These are phyloP conservation scores for Hygrocybe coccinea DNA, from an alignment of 768 basidiomycete species.

Conservation along the genomic window DNA sequence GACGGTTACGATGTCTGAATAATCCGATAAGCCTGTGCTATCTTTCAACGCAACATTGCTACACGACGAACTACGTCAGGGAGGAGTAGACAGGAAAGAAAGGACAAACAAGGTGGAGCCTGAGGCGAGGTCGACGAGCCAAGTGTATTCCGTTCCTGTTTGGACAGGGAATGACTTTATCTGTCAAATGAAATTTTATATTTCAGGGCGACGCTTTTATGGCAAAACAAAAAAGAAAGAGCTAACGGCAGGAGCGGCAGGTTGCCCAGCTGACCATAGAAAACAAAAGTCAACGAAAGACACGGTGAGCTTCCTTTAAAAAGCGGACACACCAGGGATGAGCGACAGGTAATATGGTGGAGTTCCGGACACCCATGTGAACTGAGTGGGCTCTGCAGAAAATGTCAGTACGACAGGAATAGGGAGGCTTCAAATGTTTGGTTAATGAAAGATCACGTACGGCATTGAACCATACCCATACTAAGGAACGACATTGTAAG, in stretches of 20 bases:
- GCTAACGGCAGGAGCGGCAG: slow-evolving; percentile 48
- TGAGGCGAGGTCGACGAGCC: slow-evolving; percentile 46
- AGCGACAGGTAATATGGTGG: slow-evolving; percentile 57
- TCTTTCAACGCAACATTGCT: slow-evolving; percentile 61
- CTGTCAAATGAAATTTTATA: slow-evolving; percentile 31
- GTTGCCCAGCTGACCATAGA: slow-evolving; percentile 44
- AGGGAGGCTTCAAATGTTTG: neutral
- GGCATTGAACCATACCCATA: slow-evolving; percentile 41
- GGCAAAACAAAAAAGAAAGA: slow-evolving; percentile 3
- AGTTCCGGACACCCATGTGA: slow-evolving; percentile 50
- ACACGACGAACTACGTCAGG: neutral
- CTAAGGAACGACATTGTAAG: slow-evolving; percentile 30
- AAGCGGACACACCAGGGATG: slow-evolving; percentile 49
- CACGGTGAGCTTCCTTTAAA: neutral
- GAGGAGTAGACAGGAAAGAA: neutral
- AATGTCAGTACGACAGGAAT: neutral
- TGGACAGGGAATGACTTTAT: slow-evolving; percentile 49
- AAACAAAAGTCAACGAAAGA: slow-evolving; percentile 1
- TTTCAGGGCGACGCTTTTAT: slow-evolving; percentile 9
- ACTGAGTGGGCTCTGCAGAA: slow-evolving; percentile 50
- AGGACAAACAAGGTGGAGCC: slow-evolving; percentile 44
- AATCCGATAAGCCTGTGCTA: slow-evolving; percentile 47
- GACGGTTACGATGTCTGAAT: slow-evolving; percentile 48
- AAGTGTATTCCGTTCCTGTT: slow-evolving; percentile 43
- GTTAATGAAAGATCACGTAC: slow-evolving; percentile 29